Conservation (phyloP, 2,329 filamentous ascomycete species). For the Amauroascus verrucosus region DNA sequence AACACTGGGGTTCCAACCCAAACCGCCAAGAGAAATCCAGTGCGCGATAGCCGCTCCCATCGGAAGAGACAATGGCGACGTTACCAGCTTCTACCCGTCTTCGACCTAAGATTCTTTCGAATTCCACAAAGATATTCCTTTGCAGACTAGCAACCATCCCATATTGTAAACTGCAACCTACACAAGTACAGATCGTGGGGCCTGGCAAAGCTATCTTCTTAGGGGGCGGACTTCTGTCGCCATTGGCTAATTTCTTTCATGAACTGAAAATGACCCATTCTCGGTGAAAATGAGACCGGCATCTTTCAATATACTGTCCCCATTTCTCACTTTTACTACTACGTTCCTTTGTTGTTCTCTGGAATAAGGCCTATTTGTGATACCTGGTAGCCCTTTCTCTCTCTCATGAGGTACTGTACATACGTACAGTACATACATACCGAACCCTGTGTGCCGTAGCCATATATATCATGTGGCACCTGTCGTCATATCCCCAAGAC, state of each 20-base stretch:
- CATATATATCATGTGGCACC: neutral
- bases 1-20: neutral
- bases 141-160: neutral
- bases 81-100: constrained; percentile 9
- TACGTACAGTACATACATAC: neutral
- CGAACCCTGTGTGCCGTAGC: neutral
- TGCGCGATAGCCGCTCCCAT: constrained; percentile 8
- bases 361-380: too few species aligned
- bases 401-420: neutral
- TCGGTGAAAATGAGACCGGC: neutral
- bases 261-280: neutral
- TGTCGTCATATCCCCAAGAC: neutral
- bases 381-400: neutral
- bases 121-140: neutral
- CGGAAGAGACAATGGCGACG: constrained; percentile 2
- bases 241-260: neutral
- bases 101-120: neutral
- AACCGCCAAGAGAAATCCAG: neutral
- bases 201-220: too few species aligned
- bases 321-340: too few species aligned
- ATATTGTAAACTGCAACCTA: neutral
- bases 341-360: too few species aligned
- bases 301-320: neutral
- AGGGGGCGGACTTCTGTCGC: too few species aligned
- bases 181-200: too few species aligned